Evolutionary conservation across 2,329 filamentous ascomycete genomes (phyloP), one percentile per base, ranked within the genome.

Genomic region (Grosmannia penicillata): DNA sequence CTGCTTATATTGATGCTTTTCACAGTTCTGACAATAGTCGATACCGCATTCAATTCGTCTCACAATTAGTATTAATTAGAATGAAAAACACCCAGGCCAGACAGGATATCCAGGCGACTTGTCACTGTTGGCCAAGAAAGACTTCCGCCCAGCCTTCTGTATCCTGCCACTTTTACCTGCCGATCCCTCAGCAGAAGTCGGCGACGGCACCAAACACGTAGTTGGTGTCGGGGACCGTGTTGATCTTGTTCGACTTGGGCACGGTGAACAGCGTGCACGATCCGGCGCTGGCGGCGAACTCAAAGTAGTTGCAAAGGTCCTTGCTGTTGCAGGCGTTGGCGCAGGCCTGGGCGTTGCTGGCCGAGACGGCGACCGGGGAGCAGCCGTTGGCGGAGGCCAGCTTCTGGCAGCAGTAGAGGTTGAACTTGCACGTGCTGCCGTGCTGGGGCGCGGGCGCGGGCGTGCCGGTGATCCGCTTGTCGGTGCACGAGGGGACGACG

Each of bases 261-360:
- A 25, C 26, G 25, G 4, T 2, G 32, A 37, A 38, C 13, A 41
- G 34, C 8, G 21, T 41, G 43, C 43, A 45, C 18, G 29, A 7
- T 15, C 34, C 21, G 6, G 11, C 30, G 6, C 24, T 21, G 11
- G 23, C n/a, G 13, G 30, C 8, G 33, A 25, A 45, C 9, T 23
- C 23, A n/a, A 40, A 45, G 37, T 22, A 25, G 17, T 39, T 37
- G 43, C 43, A 45, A n/a, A 9, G 4, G 23, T 13, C n/a, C 22
- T 19, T 21, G 33, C 10, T 23, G 33, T 30, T 38, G 35, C 43
- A 44, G 15, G 37, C 33, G 28, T 31, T n/a, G 3, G 36, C 31
- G 36, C 42, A 44, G 14, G 11, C 38, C 21, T 36, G n/a, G 21
- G 23, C 18, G 38, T 5, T 19, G 37, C 23, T 24, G n/a, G n/a